Evolutionary conservation across 2,329 filamentous ascomycete species (phyloP).

Genomic region (Neonectria hederae): DNA sequence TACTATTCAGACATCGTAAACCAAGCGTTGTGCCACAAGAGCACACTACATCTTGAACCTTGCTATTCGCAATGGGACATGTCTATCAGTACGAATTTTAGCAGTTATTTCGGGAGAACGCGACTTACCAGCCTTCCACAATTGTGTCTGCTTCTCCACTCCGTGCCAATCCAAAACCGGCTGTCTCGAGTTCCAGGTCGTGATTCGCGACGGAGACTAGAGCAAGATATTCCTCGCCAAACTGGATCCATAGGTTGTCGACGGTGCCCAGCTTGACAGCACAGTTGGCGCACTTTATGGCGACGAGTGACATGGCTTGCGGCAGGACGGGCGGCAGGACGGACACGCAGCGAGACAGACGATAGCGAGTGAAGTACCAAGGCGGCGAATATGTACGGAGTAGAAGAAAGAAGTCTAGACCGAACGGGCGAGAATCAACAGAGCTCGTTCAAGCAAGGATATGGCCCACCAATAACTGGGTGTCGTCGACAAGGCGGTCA

Average conservation of each 20-base stretch:
- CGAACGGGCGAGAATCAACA: not conserved
- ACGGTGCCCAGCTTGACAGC: conserved; percentile 44
- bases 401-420: not conserved
- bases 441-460: conserved; percentile 5
- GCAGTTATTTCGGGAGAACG: not conserved
- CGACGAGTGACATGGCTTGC: conserved; percentile 48
- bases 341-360: not conserved
- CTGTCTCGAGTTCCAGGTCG: conserved; percentile 30
- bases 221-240: conserved; percentile 53
- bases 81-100: not conserved
- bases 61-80: conserved; percentile 34
- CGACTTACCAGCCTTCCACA: conserved; percentile 48
- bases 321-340: not conserved
- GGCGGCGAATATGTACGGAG: not conserved
- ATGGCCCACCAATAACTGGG: not conserved
- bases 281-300: conserved; percentile 49
- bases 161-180: conserved; percentile 38
- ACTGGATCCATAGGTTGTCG: conserved; percentile 52
- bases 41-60: conserved; percentile 51
- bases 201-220: conserved; percentile 43
- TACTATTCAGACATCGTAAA: conserved; percentile 46
- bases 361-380: not conserved
- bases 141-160: conserved; percentile 48
- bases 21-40: conserved; percentile 47
- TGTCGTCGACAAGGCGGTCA: conserved; percentile 1